Percentiles rank a stretch among this genome's conserved stretches.
Conservation (phyloP, 2,329 filamentous ascomycete species). For the Botrytis fragariae region DNA sequence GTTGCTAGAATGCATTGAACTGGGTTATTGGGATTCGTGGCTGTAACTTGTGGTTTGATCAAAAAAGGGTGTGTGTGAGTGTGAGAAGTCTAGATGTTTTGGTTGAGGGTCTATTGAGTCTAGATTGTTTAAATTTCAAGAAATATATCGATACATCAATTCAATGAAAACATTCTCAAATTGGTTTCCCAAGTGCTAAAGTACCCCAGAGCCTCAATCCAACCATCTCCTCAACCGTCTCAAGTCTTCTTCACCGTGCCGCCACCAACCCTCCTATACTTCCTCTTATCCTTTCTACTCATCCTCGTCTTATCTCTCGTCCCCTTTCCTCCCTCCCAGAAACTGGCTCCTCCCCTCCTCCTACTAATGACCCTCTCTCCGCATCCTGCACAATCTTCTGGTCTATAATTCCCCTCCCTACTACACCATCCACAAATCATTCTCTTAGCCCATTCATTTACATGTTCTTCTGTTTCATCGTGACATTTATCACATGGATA, state of each 20-base stretch:
- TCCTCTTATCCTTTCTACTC: constrained; percentile 74
- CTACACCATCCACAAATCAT: constrained; percentile 83
- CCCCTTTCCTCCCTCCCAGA: constrained; percentile 85
- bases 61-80: not conserved
- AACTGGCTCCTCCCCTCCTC: constrained; percentile 60
- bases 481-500: constrained; percentile 72
- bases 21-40: not conserved
- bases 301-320: constrained; percentile 70
- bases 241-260: constrained; percentile 20
- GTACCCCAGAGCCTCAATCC: not conserved
- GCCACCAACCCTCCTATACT: constrained; percentile 60
- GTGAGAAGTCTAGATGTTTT: not conserved
- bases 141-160: not conserved
- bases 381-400: constrained; percentile 74
- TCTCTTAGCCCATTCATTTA: constrained; percentile 76
- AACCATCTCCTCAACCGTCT: not conserved
- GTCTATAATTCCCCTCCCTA: constrained; percentile 74
- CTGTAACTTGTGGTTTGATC: not conserved
- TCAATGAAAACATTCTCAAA: not conserved
- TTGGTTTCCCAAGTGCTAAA: not conserved
- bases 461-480: constrained; percentile 67
- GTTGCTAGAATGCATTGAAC: not conserved
- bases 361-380: constrained; percentile 65
- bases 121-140: not conserved
- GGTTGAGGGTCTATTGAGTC: not conserved